Conservation (phyloP, 1,284 basidiomycete species). For the Lignosus rhinocerotis region DNA sequence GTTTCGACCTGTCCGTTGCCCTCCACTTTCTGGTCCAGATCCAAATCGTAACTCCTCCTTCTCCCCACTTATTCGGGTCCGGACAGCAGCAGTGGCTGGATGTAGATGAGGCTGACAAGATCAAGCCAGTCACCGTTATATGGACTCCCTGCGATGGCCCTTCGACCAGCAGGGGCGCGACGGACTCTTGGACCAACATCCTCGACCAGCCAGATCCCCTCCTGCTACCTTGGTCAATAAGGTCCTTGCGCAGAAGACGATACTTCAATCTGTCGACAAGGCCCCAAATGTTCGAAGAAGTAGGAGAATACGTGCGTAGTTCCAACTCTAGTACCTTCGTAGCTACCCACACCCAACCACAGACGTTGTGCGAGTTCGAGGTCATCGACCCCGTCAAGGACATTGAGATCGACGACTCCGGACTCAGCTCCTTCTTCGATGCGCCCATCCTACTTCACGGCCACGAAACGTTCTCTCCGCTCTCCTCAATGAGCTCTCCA, state of each 20-base stretch:
- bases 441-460: not conserved
- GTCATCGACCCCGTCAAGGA: conserved; percentile 10
- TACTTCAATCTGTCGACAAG: too few species aligned
- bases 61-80: not conserved
- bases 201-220: too few species aligned
- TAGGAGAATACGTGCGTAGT: conserved; percentile 11
- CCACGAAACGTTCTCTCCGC: conserved; percentile 7
- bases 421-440: not conserved
- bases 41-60: not conserved
- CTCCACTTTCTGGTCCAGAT: not conserved
- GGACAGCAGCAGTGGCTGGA: not conserved
- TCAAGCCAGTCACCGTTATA: too few species aligned
- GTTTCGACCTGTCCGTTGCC: not conserved
- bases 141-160: too few species aligned
- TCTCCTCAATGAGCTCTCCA: conserved; percentile 3
- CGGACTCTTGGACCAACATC: too few species aligned
- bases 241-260: too few species aligned
- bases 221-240: too few species aligned
- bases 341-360: not conserved
- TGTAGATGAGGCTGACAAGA: not conserved
- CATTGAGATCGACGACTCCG: conserved; percentile 5
- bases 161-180: too few species aligned
- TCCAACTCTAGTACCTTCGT: not conserved
- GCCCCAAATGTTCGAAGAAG: conserved; percentile 11
- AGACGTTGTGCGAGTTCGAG: conserved; percentile 17